Evolutionary conservation across 1,284 basidiomycete genomes (phyloP), one percentile per base, ranked within the genome.

Genomic region (Tilletia indica): DNA sequence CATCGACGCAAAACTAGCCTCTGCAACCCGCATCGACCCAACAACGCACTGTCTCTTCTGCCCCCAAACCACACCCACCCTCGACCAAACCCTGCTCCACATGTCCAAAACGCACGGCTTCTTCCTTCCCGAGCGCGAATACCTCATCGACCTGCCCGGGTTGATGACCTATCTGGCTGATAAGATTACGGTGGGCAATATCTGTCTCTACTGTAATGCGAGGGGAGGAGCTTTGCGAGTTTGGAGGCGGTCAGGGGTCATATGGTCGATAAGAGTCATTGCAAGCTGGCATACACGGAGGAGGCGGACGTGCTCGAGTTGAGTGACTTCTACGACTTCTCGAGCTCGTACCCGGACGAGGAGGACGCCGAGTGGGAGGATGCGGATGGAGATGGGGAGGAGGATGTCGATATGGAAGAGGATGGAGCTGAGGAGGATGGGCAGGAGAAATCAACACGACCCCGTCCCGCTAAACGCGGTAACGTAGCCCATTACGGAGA

Each of bases 251-350:
- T 80, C n/a, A 72, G 78, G 34, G 78, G 80, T 49, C 82, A 84
- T 71, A 84, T 84, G 82, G 21, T 81, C 42, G 82, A 84, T 74
- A 84, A 84, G 74, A 78, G 72, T 56, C 97, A 99, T 81, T 97
- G 95, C 89, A 97, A 97, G 86, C 89, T 99, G 73, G 92, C 93
- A 0, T 99, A 97, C 84, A 92, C 94, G 70, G 86, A 88, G 0
- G 90, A 92, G 77, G 85, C 87, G 58, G 93, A 98, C 80, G 88
- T 90, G 66, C 88, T 96, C 64, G 94, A 97, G 81, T 79, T 97
- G 5, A 92, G 94, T 0, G 96, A 98, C 79, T 98, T 89, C 83
- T 99, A 98, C 86, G 93, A 97, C 85, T 99, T 96, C 84, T 88
- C 90, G 0, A 86, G 88, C 1, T 93, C 91, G 21, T 95, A 95